Conservation (phyloP, 129 eudicot species). For the carrot (Daucus carota) region DH1_v3.0 NC_030384.2:37576001-37576500, state of each 20-base stretch:
- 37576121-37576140: not conserved
- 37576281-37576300: not conserved
- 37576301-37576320: too few species aligned
- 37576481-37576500: not conserved
- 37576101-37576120: too few species aligned
- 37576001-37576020: not conserved
- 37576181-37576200: not conserved
- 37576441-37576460: not conserved
- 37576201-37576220: not conserved
- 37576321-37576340: not conserved
- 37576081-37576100: not conserved
- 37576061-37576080: not conserved
- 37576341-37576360: not conserved
- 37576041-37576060: not conserved
- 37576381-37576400: not conserved
- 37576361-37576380: not conserved
- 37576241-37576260: not conserved
- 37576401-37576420: not conserved
- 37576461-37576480: not conserved
- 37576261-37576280: not conserved
- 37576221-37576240: not conserved
- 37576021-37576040: not conserved
- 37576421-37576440: not conserved
- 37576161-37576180: not conserved
- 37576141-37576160: not conserved